Percentiles rank a stretch among this genome's conserved stretches.
Evolutionary conservation across 2,329 filamentous ascomycete genomes (phyloP).

Genomic region (Cercospora sesami): DNA sequence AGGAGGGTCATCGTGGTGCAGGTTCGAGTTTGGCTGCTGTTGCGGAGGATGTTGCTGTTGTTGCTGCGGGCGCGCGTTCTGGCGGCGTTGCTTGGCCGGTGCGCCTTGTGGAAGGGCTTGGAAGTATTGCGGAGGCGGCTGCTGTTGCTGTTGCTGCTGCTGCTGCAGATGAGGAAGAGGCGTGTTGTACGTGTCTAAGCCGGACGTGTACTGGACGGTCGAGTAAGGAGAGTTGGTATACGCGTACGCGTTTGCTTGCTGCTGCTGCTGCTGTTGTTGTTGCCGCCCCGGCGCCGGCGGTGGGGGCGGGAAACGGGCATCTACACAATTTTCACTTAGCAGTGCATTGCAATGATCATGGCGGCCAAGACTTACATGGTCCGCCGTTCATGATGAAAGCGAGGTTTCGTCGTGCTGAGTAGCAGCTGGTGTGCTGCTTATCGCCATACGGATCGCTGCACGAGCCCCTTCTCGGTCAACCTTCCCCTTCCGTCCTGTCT

Average conservation of each 20-base stretch:
- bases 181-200: neutral
- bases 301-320: neutral
- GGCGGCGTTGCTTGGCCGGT: slow-evolving; percentile 16
- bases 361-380: slow-evolving; percentile 9
- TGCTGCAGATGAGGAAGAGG: slow-evolving; percentile 6
- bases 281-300: slow-evolving; percentile 15
- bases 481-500: no score
- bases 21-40: slow-evolving; percentile 13
- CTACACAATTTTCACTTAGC: neutral
- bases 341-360: neutral
- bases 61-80: slow-evolving; percentile 21
- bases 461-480: neutral
- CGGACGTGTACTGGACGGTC: slow-evolving; percentile 1
- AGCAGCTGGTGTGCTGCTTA: slow-evolving; percentile 13
- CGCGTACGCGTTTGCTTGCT: neutral
- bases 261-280: slow-evolving; percentile 15
- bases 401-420: neutral
- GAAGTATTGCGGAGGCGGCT: slow-evolving; percentile 20
- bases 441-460: neutral
- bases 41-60: slow-evolving; percentile 23
- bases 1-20: slow-evolving; percentile 12
- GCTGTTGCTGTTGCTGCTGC: slow-evolving; percentile 4
- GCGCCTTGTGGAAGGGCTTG: slow-evolving; percentile 21
- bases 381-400: neutral
- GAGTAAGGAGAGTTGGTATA: neutral